phyloP scores from a whole-genome alignment of 257 asterid genomes.

The Plectranthus barbatus region DNA sequence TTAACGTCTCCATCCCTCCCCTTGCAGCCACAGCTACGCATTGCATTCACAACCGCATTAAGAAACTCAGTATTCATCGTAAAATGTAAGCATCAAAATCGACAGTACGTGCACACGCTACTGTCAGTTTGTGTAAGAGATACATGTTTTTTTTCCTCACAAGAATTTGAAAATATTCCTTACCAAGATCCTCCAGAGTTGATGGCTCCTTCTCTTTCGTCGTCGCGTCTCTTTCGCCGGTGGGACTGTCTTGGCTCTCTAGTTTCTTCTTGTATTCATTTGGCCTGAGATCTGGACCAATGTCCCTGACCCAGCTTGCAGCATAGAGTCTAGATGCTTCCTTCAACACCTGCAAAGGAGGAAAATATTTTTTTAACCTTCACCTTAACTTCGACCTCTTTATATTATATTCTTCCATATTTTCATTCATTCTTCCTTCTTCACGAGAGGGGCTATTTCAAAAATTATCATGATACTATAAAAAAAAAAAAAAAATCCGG shows the following conservation, averaged over 20 bases:
- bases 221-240: conserved; percentile 18
- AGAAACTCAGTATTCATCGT: not conserved
- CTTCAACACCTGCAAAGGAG: conserved; percentile 51
- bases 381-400: no score
- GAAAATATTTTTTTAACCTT: no score
- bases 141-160: no score
- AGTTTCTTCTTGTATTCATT: conserved; percentile 49
- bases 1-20: conserved; percentile 86
- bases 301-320: conserved; percentile 96
- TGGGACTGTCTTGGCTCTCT: conserved; percentile 20
- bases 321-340: conserved; percentile 72
- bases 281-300: conserved; percentile 92
- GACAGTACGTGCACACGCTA: not conserved
- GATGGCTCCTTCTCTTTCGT: conserved; percentile 57
- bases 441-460: no score
- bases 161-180: not conserved
- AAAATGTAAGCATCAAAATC: not conserved
- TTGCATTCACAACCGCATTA: not conserved
- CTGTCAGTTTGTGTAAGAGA: no score
- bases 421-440: no score
- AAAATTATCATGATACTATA: no score
- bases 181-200: conserved; percentile 86
- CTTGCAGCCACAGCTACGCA: conserved; percentile 74
- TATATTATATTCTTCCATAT: no score
- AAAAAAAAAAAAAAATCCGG: no score